These are phyloP conservation scores for Neltuma alba DNA, from an alignment of 306 rosid species.

Conservation along the genomic window DNA sequence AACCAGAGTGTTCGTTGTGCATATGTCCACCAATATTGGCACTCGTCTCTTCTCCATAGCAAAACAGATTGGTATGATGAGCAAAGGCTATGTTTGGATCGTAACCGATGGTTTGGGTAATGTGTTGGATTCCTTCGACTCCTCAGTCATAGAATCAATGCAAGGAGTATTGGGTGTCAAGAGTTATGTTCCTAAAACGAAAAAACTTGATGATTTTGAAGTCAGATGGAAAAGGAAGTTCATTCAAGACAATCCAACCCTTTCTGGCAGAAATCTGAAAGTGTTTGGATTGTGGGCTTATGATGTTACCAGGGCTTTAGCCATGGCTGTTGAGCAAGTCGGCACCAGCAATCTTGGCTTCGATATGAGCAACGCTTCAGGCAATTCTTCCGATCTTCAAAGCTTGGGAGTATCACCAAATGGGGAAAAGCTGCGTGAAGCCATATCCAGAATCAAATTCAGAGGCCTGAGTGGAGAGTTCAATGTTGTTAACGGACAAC, in stretches of 20 bases:
- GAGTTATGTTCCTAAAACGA: constrained; percentile 37
- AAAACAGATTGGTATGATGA: constrained; percentile 57
- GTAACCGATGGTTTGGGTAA: constrained; percentile 39
- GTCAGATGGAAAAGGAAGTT: constrained; percentile 50
- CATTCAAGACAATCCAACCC: constrained; percentile 30
- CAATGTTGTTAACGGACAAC: constrained; percentile 39
- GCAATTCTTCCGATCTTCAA: constrained; percentile 39
- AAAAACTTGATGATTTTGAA: constrained; percentile 32
- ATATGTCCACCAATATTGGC: constrained; percentile 39
- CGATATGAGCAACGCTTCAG: constrained; percentile 10
- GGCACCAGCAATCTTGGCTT: constrained; percentile 20
- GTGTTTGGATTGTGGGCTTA: constrained; percentile 64
- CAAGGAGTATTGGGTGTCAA: constrained; percentile 62
- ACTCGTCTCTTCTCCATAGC: constrained; percentile 49
- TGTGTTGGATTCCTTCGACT: constrained; percentile 8
- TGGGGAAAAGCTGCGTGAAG: constrained; percentile 44
- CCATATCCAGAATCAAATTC: constrained; percentile 38
- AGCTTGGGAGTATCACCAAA: constrained; percentile 30
- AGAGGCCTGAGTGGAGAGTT: constrained; percentile 58
- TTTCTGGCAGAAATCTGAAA: constrained; percentile 28
- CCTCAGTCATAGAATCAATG: constrained; percentile 42
- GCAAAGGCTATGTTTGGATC: constrained; percentile 60
- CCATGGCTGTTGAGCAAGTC: constrained; percentile 56
- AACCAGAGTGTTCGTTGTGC: constrained; percentile 58
- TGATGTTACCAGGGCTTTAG: constrained; percentile 58